Evolutionary conservation across 2,329 filamentous ascomycete species (phyloP).

Genomic region (Penicillium sp.): DNA sequence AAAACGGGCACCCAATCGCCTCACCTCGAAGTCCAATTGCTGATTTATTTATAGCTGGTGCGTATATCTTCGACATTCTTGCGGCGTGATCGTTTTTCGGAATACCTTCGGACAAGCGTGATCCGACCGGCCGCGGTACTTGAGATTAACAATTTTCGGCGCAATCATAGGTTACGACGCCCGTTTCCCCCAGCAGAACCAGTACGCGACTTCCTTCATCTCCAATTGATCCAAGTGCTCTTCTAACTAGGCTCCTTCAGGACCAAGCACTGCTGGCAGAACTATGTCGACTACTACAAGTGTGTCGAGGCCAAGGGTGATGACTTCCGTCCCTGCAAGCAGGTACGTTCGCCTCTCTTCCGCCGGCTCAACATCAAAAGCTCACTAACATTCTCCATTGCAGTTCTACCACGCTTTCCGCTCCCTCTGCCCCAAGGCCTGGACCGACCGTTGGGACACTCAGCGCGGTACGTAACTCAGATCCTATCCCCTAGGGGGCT

Average conservation of each 20-base stretch:
- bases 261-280: slow-evolving; percentile 99
- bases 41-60: slow-evolving; percentile 55
- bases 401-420: slow-evolving; percentile 97
- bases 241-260: slow-evolving; percentile 35
- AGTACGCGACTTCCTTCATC: slow-evolving; percentile 41
- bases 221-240: neutral
- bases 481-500: slow-evolving; percentile 5
- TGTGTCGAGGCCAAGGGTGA: slow-evolving; percentile 98
- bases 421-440: slow-evolving; percentile 94
- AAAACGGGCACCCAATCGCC: slow-evolving; percentile 29
- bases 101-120: slow-evolving; percentile 11
- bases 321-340: slow-evolving; percentile 94
- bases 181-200: slow-evolving; percentile 96
- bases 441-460: slow-evolving; percentile 94
- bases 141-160: slow-evolving; percentile 39
- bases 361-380: neutral
- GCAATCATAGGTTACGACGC: slow-evolving; percentile 83
- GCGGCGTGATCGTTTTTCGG: slow-evolving; percentile 15
- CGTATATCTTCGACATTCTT: slow-evolving; percentile 29
- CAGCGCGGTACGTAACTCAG: slow-evolving; percentile 75
- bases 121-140: slow-evolving; percentile 20
- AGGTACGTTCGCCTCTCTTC: slow-evolving; percentile 63
- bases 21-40: slow-evolving; percentile 40
- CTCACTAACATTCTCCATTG: slow-evolving; percentile 12
- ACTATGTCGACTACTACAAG: slow-evolving; percentile 99